Evolutionary conservation across 306 rosid species (phyloP).

Genomic region (Prunus padus): DNA sequence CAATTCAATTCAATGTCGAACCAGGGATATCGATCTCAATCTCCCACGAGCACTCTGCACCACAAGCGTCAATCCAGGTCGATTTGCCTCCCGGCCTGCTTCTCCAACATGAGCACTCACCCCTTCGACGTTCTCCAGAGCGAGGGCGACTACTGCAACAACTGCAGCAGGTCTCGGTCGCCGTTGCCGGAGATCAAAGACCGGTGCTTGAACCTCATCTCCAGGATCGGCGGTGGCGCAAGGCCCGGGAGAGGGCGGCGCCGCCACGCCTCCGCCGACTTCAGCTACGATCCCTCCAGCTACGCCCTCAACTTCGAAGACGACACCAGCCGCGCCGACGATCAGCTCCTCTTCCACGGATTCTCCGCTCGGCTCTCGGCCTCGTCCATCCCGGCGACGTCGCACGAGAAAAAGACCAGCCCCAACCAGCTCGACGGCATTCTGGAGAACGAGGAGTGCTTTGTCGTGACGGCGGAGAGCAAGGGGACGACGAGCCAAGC

Average conservation of each 20-base stretch:
- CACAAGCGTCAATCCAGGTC: conserved; percentile 12
- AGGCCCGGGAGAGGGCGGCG: not conserved
- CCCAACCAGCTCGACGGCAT: not conserved
- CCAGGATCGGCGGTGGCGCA: not conserved
- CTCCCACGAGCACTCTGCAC: conserved; percentile 2
- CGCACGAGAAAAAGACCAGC: not conserved
- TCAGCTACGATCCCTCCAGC: conserved; percentile 18
- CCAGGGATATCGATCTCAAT: conserved; percentile 1
- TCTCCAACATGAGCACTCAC: conserved; percentile 21
- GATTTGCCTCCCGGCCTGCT: conserved; percentile 28
- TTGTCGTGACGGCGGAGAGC: not conserved
- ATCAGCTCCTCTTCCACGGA: not conserved
- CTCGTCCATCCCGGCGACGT: not conserved
- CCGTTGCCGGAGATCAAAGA: conserved; percentile 27
- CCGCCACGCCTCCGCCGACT: conserved; percentile 15
- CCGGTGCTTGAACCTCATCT: conserved; percentile 20
- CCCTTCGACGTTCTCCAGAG: conserved; percentile 7
- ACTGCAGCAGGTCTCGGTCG: conserved; percentile 21
- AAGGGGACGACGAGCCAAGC: not conserved
- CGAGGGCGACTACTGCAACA: not conserved
- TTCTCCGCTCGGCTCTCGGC: not conserved
- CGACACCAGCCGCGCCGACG: not conserved
- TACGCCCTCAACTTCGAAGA: conserved; percentile 24
- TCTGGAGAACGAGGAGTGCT: not conserved
- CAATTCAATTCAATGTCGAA: conserved; percentile 11